phyloP scores from a whole-genome alignment of 495 filamentous ascomycete genomes.

The Daldinia grandis region DNA sequence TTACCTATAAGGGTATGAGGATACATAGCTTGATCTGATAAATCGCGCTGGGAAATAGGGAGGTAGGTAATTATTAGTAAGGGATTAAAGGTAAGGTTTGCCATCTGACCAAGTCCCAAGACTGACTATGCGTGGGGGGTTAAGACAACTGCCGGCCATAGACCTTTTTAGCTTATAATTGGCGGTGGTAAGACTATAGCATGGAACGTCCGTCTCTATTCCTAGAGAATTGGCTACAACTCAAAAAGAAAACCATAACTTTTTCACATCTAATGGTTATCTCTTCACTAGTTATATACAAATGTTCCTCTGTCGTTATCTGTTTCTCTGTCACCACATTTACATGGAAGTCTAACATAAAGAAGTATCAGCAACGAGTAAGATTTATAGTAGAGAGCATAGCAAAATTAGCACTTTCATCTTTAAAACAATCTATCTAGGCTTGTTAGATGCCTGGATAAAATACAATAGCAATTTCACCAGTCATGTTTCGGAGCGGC shows the following conservation, averaged over 20 bases:
- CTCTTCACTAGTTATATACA: too few species aligned
- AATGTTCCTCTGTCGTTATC: too few species aligned
- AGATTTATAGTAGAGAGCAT: too few species aligned
- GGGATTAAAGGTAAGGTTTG: slow-evolving; percentile 2
- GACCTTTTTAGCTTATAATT: background rate
- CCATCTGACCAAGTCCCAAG: slow-evolving; percentile 16
- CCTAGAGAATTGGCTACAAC: background rate
- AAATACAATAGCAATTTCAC: background rate
- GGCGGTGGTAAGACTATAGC: background rate
- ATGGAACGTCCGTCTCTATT: background rate
- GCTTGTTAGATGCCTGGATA: background rate
- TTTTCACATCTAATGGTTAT: background rate
- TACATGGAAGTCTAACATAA: too few species aligned
- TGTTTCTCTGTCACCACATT: too few species aligned
- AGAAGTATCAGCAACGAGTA: background rate
- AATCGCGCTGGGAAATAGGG: background rate
- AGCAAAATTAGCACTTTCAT: too few species aligned
- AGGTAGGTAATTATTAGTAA: slow-evolving; percentile 21
- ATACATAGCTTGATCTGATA: background rate
- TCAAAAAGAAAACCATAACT: background rate
- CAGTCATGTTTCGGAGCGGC: too few species aligned
- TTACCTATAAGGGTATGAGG: background rate
- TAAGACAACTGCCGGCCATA: background rate
- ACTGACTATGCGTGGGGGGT: slow-evolving; percentile 17
- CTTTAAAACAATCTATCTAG: background rate